Base-by-base conservation (phyloP, 768 basidiomycete genomes). In the Collybia nuda region DNA sequence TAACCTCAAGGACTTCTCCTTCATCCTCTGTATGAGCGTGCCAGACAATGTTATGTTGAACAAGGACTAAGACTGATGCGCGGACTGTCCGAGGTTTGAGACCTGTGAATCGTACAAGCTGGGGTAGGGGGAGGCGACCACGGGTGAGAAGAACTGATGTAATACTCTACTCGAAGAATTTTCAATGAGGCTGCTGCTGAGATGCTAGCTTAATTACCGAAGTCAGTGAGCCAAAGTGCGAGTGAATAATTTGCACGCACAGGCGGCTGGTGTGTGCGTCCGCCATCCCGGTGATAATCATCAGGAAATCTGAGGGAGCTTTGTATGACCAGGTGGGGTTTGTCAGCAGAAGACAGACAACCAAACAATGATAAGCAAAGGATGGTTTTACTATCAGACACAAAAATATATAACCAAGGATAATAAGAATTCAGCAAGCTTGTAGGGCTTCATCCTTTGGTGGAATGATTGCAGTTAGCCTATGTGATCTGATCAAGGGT, bases 41-140 rank as follows among this genome's bases (percentile, higher is more conserved):
- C 90, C 93, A 94, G 39, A 95, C 74, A 39, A 97, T 68, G 67
- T 97, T 94, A 64, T 98, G 95, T 63, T 98, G 95, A 15, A 95
- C 77, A 47, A 98, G 79, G 40, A 87, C 80, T 40, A 97, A 72
- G 17, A 95, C 70, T 17, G 83, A 78, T 22, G 85, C 84, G 47
- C 88, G 83, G 12, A 86, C 79, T 1, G 77, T 82, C 21, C 85
- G 82, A 8, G 84, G 78, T 59, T 83, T 87, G 22, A 92, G 67
- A 23, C 71, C 74, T 1, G 92, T 82, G 61, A 84, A 84, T 26
- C 87, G 85, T 28, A 85, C 73, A 44, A 96, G 63, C 57, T 88
- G 84, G 7, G 74, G 52, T 19, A 92, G 67, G 8, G 88, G 77
- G n/a, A 96, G 72, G 39, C 93, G 82, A n/a, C 93, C 93, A 26